Percentiles rank a stretch among this genome's conserved stretches.
Evolutionary conservation across 805 yeast genomes (phyloP).

Genomic region (Maudiozyma serrabonitensis): DNA sequence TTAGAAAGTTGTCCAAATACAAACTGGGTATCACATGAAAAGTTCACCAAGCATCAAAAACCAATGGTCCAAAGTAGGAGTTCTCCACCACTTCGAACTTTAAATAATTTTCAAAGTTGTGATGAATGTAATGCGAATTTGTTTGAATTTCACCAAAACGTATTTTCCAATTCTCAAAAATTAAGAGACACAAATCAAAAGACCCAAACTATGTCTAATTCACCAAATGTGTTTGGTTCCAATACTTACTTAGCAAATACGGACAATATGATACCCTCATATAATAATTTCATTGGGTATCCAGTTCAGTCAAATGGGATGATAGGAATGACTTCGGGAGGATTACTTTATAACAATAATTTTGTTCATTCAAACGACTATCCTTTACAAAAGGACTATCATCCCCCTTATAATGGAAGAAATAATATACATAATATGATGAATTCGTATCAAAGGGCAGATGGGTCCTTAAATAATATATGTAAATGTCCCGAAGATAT

Average conservation of each 20-base stretch:
- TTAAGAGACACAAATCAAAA: no score
- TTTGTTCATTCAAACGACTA: neutral
- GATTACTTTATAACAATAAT: neutral
- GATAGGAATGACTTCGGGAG: neutral
- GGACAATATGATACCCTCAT: conserved; percentile 13
- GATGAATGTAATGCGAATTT: neutral
- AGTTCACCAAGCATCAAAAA: conserved; percentile 1
- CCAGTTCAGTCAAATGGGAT: conserved; percentile 1
- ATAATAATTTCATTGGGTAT: conserved; percentile 9
- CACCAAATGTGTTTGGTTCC: neutral
- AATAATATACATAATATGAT: neutral
- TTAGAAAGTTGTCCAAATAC: conserved; percentile 14
- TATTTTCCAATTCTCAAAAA: no score
- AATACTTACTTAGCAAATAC: conserved; percentile 4
- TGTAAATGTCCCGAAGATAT: neutral
- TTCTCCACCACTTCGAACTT: conserved; percentile 6
- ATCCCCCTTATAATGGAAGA: neutral
- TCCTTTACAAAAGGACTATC: no score
- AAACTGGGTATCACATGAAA: conserved; percentile 4
- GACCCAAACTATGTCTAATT: neutral
- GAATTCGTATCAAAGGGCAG: neutral
- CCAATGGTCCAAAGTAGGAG: conserved; percentile 7
- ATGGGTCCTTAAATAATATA: neutral
- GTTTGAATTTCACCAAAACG: neutral
- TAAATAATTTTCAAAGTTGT: neutral